Evolutionary conservation across 352 stramenopile species (phyloP).

Genomic region (Pythium aphanidermatum): DNA sequence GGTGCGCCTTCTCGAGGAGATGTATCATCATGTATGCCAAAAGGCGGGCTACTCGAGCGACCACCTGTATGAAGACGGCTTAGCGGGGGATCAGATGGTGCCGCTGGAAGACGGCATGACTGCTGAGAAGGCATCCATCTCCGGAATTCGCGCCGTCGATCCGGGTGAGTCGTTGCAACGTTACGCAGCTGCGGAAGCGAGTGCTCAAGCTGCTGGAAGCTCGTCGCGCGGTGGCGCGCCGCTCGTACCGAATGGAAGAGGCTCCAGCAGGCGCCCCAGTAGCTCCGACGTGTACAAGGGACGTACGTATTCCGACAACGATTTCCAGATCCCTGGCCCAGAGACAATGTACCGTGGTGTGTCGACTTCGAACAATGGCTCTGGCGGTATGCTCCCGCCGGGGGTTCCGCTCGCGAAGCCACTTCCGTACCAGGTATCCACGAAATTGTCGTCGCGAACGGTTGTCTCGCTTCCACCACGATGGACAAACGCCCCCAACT

Average conservation of each 20-base stretch:
- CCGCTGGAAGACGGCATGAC: too few species aligned
- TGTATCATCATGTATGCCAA: conserved; percentile 81
- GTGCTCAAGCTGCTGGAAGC: too few species aligned
- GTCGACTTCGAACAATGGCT: conserved; percentile 21
- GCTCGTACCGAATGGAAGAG: neutral
- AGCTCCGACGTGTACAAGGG: conserved; percentile 40
- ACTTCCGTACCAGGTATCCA: conserved; percentile 32
- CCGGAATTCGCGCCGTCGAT: conserved; percentile 8
- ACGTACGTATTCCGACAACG: conserved; percentile 61
- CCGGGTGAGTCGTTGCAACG: conserved; percentile 1
- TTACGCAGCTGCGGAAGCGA: neutral
- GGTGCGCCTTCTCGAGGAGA: conserved; percentile 78
- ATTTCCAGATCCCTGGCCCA: conserved; percentile 24
- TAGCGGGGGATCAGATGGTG: neutral
- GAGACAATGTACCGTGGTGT: conserved; percentile 14
- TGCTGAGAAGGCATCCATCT: neutral
- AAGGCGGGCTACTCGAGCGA: conserved; percentile 52
- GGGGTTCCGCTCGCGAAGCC: conserved; percentile 15
- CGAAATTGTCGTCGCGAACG: conserved; percentile 26
- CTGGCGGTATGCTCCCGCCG: neutral
- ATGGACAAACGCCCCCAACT: conserved; percentile 80
- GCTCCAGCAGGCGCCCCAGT: conserved; percentile 21
- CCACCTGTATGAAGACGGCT: conserved; percentile 35
- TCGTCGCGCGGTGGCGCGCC: neutral
- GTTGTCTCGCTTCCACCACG: conserved; percentile 68